Percentiles rank a stretch among this genome's conserved stretches.
phyloP scores from a whole-genome alignment of 129 eudicot genomes.

The Flaveria robusta region DNA sequence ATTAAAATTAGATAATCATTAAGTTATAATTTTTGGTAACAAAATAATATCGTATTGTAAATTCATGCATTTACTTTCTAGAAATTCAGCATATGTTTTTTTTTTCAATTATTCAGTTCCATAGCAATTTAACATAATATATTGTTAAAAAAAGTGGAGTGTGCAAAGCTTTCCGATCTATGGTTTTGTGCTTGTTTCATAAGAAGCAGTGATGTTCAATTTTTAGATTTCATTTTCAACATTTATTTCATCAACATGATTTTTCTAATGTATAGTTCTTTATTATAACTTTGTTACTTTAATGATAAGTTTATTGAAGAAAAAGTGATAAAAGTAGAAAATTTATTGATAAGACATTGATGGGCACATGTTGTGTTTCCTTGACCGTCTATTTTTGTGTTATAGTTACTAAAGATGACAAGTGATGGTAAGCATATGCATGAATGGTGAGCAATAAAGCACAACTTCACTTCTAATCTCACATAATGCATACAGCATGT shows the following conservation, averaged over 20 bases:
- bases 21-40: too few relatives aligned
- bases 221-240: neutral
- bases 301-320: neutral
- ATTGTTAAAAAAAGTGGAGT: neutral
- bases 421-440: constrained; percentile 15
- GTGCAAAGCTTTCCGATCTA: neutral
- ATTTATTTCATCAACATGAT: neutral
- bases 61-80: neutral
- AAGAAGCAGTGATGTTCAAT: too few relatives aligned
- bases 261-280: neutral
- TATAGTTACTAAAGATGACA: constrained; percentile 13
- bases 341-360: constrained; percentile 16
- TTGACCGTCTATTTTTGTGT: constrained; percentile 14
- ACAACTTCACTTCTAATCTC: constrained; percentile 12
- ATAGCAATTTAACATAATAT: neutral
- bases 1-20: too few relatives aligned
- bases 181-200: neutral
- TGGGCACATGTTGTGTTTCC: constrained; percentile 36
- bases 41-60: neutral
- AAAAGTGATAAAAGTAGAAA: constrained; percentile 10
- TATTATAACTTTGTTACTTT: neutral
- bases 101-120: too few relatives aligned
- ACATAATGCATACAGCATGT: constrained; percentile 12
- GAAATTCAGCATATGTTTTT: neutral
- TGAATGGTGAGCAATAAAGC: constrained; percentile 26